These are phyloP conservation scores for Parathielavia hyrcaniae DNA, from an alignment of 495 filamentous ascomycete genomes.

Conservation along the genomic window DNA sequence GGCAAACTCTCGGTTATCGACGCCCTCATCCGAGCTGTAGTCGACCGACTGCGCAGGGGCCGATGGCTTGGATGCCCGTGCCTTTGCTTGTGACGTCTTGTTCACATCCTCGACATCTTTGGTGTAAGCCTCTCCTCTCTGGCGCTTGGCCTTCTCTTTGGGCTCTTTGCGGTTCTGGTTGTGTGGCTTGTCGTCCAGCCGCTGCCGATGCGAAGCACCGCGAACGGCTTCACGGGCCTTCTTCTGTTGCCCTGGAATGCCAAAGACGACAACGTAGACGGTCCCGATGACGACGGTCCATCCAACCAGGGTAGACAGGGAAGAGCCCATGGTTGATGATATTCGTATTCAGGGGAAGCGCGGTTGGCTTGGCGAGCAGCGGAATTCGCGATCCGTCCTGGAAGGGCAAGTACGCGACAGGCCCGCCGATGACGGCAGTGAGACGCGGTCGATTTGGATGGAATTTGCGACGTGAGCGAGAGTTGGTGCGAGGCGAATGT, in stretches of 20 bases:
- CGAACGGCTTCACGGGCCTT: conserved; percentile 14
- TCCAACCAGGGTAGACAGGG: conserved; percentile 42
- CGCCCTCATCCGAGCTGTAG: conserved; percentile 50
- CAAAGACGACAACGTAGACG: conserved; percentile 32
- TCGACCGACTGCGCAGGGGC: conserved; percentile 16
- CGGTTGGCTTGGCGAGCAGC: background rate
- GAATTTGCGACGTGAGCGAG: background rate
- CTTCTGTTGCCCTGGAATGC: conserved; percentile 15
- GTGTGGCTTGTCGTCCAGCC: conserved; percentile 35
- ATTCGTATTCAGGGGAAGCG: background rate
- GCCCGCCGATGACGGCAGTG: background rate
- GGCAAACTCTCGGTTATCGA: conserved; percentile 67
- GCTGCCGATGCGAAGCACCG: conserved; percentile 18
- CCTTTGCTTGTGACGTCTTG: conserved; percentile 35
- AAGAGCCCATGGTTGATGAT: conserved; percentile 37
- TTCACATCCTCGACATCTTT: conserved; percentile 26
- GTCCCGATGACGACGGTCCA: conserved; percentile 55
- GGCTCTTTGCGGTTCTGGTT: conserved; percentile 33
- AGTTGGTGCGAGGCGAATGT: conserved; percentile 6
- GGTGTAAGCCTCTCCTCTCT: conserved; percentile 25
- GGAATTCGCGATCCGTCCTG: conserved; percentile 4
- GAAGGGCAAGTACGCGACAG: background rate
- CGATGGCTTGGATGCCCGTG: conserved; percentile 21
- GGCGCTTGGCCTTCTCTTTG: conserved; percentile 33
- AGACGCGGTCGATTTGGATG: background rate